Base-by-base conservation (phyloP, 2,329 filamentous ascomycete species). In the Pseudogymnoascus sp. region DNA sequence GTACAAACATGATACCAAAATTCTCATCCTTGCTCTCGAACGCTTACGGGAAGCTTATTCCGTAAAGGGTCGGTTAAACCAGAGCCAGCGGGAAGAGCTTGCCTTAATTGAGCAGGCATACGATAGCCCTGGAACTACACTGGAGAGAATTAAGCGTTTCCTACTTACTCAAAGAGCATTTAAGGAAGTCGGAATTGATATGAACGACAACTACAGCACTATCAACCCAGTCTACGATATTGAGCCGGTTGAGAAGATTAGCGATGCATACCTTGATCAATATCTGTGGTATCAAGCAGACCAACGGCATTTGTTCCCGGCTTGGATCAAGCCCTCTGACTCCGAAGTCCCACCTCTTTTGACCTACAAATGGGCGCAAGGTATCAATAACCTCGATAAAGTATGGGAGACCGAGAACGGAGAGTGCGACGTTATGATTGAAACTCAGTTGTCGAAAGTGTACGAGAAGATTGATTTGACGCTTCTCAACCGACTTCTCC, bases 141-240 rank as follows among this genome's bases (percentile, higher is more conserved):
- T 99, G 62, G 93, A 96, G 65, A 84, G 94, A 62, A 99, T 99
- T 77, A 99, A 99, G 80, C 89, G 94, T 57, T 97, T 97, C 80
- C 79, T 99, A 64, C 84, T 99, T 47, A 99, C 95, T 0, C 94
- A 99, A 72, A 86, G 94, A 73, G 94, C 95, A 1, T 99, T 99
- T 82, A 99, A 99, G 77, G 94, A 99, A 76, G 94, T 99, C 47
- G 94, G 93, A 61, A 99, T 99, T 67, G 94, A 99, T 72, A 99
- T 99, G 94, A 99, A 99, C 74, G 94, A 99, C 77, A 99, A 99
- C 71, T 99, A 99, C 77, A 97, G 87, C 79, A 93, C 91, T 15
- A 99, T 99, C 79, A 99, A 99, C 71, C 95, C 94, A 0, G 94
- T 99, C 1, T 99, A 99, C 72, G 94, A 99, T 67, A 94, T 99